Evolutionary conservation across 2,329 filamentous ascomycete genomes (phyloP).

Genomic region (Lasiodiplodia theobromae): DNA sequence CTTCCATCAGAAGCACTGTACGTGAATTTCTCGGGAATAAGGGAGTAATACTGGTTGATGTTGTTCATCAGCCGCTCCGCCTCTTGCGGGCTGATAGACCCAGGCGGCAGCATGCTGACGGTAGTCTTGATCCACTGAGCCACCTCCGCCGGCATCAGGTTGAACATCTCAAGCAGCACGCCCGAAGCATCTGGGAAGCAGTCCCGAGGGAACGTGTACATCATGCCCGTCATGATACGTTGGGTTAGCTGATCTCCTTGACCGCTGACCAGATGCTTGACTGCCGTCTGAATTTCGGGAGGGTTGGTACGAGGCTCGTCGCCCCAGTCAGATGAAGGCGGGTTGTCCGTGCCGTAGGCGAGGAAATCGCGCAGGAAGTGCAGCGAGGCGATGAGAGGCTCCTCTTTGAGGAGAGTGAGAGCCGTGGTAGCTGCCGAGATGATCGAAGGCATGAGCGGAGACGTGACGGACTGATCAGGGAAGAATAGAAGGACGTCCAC

Average conservation of each 20-base stretch:
- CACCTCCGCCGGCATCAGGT: slow-evolving; percentile 81
- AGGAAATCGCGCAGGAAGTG: slow-evolving; percentile 92
- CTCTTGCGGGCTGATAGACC: slow-evolving; percentile 81
- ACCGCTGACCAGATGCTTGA: slow-evolving; percentile 73
- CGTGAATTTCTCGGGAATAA: slow-evolving; percentile 9
- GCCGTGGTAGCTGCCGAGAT: slow-evolving; percentile 88
- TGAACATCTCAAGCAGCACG: slow-evolving; percentile 87
- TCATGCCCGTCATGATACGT: slow-evolving; percentile 94
- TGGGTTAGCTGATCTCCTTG: slow-evolving; percentile 84
- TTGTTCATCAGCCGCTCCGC: slow-evolving; percentile 80
- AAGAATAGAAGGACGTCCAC: slow-evolving; percentile 94
- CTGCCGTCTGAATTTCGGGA: slow-evolving; percentile 72
- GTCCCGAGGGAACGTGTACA: slow-evolving; percentile 97
- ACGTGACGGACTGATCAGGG: slow-evolving; percentile 81
- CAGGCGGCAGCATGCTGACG: slow-evolving; percentile 80
- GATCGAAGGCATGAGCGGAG: slow-evolving; percentile 79
- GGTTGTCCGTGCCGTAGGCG: slow-evolving; percentile 81
- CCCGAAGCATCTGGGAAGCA: slow-evolving; percentile 95
- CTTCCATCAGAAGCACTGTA: slow-evolving; percentile 16
- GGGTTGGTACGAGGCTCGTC: slow-evolving; percentile 66
- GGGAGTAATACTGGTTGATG: slow-evolving; percentile 68
- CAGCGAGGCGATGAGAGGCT: slow-evolving; percentile 87
- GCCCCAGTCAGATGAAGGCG: slow-evolving; percentile 67
- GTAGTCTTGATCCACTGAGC: slow-evolving; percentile 84
- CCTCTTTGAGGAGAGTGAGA: slow-evolving; percentile 86